Conservation (phyloP, 2,329 filamentous ascomycete genomes). For the Knufia petricola region DNA sequence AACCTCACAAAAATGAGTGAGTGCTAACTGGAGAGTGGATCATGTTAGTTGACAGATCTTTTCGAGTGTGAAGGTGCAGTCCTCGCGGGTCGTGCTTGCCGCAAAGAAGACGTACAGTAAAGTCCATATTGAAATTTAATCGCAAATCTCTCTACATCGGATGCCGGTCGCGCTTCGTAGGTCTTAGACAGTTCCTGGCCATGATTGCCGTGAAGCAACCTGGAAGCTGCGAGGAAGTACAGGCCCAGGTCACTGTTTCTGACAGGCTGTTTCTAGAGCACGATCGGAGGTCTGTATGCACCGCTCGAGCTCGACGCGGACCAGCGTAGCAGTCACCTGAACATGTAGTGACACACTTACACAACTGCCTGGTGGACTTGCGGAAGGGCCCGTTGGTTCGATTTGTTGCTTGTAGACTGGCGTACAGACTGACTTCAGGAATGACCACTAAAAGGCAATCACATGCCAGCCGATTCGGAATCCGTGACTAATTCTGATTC, state of each 20-base stretch:
- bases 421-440: neutral
- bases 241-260: neutral
- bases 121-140: neutral
- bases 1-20: conserved; percentile 54
- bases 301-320: neutral
- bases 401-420: neutral
- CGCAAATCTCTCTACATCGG: neutral
- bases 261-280: neutral
- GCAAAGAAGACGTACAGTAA: conserved; percentile 3
- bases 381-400: neutral
- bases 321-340: neutral
- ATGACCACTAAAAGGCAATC: neutral
- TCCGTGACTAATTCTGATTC: neutral
- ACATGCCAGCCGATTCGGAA: neutral
- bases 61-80: neutral
- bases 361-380: too few species aligned
- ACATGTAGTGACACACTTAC: neutral
- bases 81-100: neutral
- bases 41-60: conserved; percentile 7
- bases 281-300: neutral
- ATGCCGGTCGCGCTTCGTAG: neutral
- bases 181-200: neutral
- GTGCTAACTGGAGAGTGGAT: conserved; percentile 40
- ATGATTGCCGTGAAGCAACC: conserved; percentile 2
- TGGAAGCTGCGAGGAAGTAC: neutral